Evolutionary conservation across 2,329 filamentous ascomycete species (phyloP).

Genomic region (Monosporascus sp.): DNA sequence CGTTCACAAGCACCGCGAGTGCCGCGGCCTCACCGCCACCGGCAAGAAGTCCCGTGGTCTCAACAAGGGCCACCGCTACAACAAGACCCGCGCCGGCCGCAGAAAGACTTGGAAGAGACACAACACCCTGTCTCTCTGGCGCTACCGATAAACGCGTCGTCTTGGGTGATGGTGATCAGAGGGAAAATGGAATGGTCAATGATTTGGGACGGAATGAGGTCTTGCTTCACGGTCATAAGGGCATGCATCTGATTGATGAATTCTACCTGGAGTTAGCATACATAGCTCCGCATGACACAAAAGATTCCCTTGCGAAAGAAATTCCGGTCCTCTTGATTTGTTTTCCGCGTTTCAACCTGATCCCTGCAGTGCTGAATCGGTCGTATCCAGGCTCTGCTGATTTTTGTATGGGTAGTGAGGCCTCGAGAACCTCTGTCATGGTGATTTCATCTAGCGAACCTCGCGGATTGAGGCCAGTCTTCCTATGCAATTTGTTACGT

Average conservation of each 20-base stretch:
- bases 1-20: slow-evolving; percentile 99
- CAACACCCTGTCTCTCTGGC: slow-evolving; percentile 98
- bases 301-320: slow-evolving; percentile 19
- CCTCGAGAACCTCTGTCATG: too few species aligned
- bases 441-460: too few species aligned
- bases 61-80: slow-evolving; percentile 98
- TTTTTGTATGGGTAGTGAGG: too few species aligned
- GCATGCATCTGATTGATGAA: slow-evolving; percentile 25
- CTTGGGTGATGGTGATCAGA: slow-evolving; percentile 9
- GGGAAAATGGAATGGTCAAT: slow-evolving; percentile 18
- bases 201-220: slow-evolving; percentile 25
- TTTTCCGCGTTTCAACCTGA: slow-evolving; percentile 1
- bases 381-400: too few species aligned
- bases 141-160: slow-evolving; percentile 70
- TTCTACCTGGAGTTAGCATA: slow-evolving; percentile 27
- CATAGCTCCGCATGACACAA: slow-evolving; percentile 26
- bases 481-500: too few species aligned
- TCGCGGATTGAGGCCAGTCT: too few species aligned
- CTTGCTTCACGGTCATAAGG: slow-evolving; percentile 24
- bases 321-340: slow-evolving; percentile 3
- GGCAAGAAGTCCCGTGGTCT: slow-evolving; percentile 99
- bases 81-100: slow-evolving; percentile 94
- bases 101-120: slow-evolving; percentile 99
- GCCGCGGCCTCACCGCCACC: slow-evolving; percentile 92
- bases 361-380: too few species aligned